Evolutionary conservation across 768 basidiomycete species (phyloP).

Genomic region (Mycena alexandri): DNA sequence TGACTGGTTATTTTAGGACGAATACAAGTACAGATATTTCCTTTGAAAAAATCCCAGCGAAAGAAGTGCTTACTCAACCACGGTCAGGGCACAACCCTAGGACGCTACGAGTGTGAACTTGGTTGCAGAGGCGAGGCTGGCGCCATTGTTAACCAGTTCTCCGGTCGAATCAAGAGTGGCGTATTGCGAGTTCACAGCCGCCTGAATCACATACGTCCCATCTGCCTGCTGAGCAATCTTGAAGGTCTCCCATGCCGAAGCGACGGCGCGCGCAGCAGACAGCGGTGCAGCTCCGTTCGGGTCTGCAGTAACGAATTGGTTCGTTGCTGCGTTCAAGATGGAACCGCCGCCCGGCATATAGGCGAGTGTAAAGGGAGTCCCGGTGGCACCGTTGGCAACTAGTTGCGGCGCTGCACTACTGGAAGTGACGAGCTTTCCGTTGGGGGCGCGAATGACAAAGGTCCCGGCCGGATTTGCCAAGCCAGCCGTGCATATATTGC

Average conservation of each 20-base stretch:
- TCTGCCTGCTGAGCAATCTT: slow-evolving; percentile 39
- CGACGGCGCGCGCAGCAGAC: slow-evolving; percentile 43
- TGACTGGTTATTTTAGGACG: too few species aligned
- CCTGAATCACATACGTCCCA: slow-evolving; percentile 48
- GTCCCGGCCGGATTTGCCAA: slow-evolving; percentile 46
- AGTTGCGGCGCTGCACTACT: slow-evolving; percentile 42
- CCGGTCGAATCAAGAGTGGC: slow-evolving; percentile 43
- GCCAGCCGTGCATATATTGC: slow-evolving; percentile 43
- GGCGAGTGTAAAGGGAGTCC: slow-evolving; percentile 42
- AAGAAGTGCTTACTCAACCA: too few species aligned
- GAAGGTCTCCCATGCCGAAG: slow-evolving; percentile 49
- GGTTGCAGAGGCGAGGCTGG: slow-evolving; percentile 40
- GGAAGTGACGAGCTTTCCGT: slow-evolving; percentile 41
- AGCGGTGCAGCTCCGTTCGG: slow-evolving; percentile 44
- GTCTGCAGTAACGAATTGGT: slow-evolving; percentile 50
- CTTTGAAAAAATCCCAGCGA: too few species aligned
- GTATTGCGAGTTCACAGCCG: slow-evolving; percentile 48
- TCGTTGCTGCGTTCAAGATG: slow-evolving; percentile 41
- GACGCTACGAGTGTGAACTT: slow-evolving; percentile 43
- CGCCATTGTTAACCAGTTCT: slow-evolving; percentile 46
- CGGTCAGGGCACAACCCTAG: too few species aligned
- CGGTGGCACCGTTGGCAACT: slow-evolving; percentile 40
- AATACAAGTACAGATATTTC: too few species aligned
- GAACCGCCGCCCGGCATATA: slow-evolving; percentile 49
- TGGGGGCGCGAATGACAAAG: slow-evolving; percentile 45